Base-by-base conservation (phyloP, 176 grass and related monocot genomes). In the Dactylis glomerata region DNA sequence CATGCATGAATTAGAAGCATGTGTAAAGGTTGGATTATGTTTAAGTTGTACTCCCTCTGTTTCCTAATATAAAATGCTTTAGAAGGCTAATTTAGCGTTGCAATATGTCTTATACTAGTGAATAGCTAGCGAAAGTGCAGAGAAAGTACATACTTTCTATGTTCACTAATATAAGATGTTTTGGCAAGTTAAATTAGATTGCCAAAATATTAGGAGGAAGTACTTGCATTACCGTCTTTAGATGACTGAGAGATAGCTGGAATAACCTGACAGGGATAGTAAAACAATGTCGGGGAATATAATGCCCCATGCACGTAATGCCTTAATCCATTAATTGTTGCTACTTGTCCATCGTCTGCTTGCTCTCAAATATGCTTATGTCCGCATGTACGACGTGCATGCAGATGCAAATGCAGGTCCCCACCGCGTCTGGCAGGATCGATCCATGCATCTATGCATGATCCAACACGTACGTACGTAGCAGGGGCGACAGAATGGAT, bases 401-500 rank as follows among this genome's bases (percentile, higher is more conserved):
- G 69, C 68, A 72, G 52, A 20, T 55, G 22, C 27, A 62, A 23
- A 30, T 31, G 70, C 42, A 73, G 70, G 70, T 74, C 70, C 70
- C 66, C 15, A 27, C 44, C 15, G 42, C 45, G 0, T 33, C 6
- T 49, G 70, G 70, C 45, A 30, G 42, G 44, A 74, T 73, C 27
- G 59, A 63, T 63, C 59, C 27, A 30, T 30, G 58, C 24, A 59
- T 14, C 68, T 24, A 71, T 71, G 38, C 68, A 46, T 72, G 42
- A 73, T 49, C 42, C 44, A 74, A 19, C 42, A 64, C 59, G 59
- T 63, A 63, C n/a, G 24, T 45, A 24, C 68, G 3, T 10, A 67
- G 33, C 65, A 41, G 28, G 69, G 37, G 68, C 17, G 70, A 74
- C 42, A 74, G 44, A 74, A 59, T 37, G 68, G 67, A 82, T 82